Evolutionary conservation across 2,329 filamentous ascomycete genomes (phyloP).

Genomic region (Aspergillus brunneoviolaceus): DNA sequence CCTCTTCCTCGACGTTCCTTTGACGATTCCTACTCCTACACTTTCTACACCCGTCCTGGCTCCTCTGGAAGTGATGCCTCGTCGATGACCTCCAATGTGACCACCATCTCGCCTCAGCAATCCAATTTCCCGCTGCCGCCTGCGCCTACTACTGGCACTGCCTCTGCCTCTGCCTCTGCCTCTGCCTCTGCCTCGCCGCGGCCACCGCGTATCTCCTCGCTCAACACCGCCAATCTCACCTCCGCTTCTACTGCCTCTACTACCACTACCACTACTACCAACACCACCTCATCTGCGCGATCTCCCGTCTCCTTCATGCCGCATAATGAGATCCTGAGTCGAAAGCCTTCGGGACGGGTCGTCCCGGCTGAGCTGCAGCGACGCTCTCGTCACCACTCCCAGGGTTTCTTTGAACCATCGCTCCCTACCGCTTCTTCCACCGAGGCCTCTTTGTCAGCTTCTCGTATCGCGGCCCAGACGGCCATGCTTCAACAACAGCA

Average conservation of each 20-base stretch:
- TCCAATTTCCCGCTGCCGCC: slow-evolving; percentile 27
- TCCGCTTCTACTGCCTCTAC: slow-evolving; percentile 32
- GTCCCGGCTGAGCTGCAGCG: slow-evolving; percentile 41
- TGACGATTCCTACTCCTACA: slow-evolving; percentile 30
- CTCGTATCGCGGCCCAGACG: slow-evolving; percentile 65
- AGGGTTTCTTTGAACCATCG: slow-evolving; percentile 67
- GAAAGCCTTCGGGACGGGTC: slow-evolving; percentile 40
- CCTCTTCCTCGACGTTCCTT: slow-evolving; percentile 25
- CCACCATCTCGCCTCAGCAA: slow-evolving; percentile 44
- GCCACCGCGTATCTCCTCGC: slow-evolving; percentile 29
- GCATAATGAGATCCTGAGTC: slow-evolving; percentile 36
- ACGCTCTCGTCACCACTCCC: slow-evolving; percentile 56
- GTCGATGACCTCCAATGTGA: slow-evolving; percentile 44
- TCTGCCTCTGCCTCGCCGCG: slow-evolving; percentile 24
- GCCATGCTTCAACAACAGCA: slow-evolving; percentile 57
- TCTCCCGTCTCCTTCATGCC: slow-evolving; percentile 38
- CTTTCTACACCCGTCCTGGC: slow-evolving; percentile 33
- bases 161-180: slow-evolving; percentile 15
- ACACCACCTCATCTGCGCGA: slow-evolving; percentile 24
- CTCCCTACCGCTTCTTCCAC: slow-evolving; percentile 55
- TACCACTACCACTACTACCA: slow-evolving; percentile 30
- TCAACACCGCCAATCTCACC: slow-evolving; percentile 26
- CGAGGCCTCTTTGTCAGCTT: slow-evolving; percentile 54
- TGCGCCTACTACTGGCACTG: too few species aligned
- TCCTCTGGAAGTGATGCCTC: slow-evolving; percentile 51